Conservation (phyloP, 2,329 filamentous ascomycete species). For the Talaromyces sp. region DNA sequence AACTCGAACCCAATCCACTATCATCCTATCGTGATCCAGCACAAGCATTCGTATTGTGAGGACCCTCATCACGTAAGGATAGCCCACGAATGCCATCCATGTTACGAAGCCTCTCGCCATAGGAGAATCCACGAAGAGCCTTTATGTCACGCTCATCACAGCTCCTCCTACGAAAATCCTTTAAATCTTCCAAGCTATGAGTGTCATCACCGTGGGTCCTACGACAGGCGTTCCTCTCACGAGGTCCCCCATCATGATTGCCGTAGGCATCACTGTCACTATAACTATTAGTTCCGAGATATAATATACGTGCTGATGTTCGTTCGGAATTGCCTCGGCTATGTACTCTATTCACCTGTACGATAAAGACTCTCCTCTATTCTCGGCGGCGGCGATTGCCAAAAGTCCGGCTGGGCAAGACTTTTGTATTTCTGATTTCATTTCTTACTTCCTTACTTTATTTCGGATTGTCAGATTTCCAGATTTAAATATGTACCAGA, state of each 20-base stretch:
- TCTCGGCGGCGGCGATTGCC: not conserved
- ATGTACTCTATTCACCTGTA: not conserved
- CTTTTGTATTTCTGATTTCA: not conserved
- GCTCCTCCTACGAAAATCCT: not conserved
- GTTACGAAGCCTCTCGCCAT: not conserved
- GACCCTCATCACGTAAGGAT: too few relatives aligned
- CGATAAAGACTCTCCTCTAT: not conserved
- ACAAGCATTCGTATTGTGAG: too few relatives aligned
- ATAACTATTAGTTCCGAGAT: not conserved
- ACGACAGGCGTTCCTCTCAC: not conserved
- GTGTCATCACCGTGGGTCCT: not conserved
- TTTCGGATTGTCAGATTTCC: not conserved
- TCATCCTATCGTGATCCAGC: too few relatives aligned
- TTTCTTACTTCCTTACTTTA: not conserved
- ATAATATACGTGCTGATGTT: not conserved
- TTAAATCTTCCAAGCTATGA: not conserved
- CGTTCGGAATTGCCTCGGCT: not conserved
- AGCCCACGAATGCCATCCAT: not conserved
- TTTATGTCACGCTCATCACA: not conserved
- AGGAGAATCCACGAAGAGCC: not conserved
- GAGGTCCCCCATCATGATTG: not conserved
- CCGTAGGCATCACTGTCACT: not conserved
- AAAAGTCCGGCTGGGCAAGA: not conserved
- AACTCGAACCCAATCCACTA: not conserved
- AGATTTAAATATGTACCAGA: not conserved